Percentiles rank a stretch among this genome's conserved stretches.
phyloP scores from a whole-genome alignment of 2,329 filamentous ascomycete species.

The Leptosphaerulina australis region DNA sequence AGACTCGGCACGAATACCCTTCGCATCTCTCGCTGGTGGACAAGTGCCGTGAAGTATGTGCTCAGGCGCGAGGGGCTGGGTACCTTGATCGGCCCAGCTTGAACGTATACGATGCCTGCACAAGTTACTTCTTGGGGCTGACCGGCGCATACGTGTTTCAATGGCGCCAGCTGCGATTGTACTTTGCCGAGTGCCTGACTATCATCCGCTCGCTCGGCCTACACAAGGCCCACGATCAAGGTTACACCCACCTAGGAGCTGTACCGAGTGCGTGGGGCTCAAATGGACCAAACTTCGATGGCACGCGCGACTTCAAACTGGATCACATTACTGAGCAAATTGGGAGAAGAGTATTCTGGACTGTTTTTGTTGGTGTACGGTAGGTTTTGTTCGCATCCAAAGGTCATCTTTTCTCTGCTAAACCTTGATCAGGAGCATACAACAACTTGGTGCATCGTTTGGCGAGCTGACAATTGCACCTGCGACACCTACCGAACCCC shows the following conservation, averaged over 20 bases:
- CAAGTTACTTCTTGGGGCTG: conserved; percentile 76
- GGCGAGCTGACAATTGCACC: conserved; percentile 77
- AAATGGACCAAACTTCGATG: conserved; percentile 45
- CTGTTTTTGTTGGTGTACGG: conserved; percentile 75
- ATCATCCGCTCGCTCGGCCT: conserved; percentile 72
- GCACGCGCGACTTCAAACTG: conserved; percentile 44
- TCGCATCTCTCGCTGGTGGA: conserved; percentile 73
- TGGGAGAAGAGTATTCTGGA: conserved; percentile 75
- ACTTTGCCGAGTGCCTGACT: conserved; percentile 73
- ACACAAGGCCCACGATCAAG: conserved; percentile 60
- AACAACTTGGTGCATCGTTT: conserved; percentile 75
- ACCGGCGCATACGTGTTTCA: conserved; percentile 71
- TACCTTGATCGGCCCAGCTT: conserved; percentile 61
- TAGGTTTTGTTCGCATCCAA: conserved; percentile 57
- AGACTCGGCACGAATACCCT: conserved; percentile 69
- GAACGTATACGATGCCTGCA: conserved; percentile 68
- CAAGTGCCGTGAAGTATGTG: conserved; percentile 71
- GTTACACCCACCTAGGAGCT: conserved; percentile 47
- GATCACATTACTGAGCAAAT: conserved; percentile 60
- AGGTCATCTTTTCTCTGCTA: conserved; percentile 60
- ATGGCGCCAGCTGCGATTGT: conserved; percentile 70
- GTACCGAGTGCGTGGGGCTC: conserved; percentile 45
- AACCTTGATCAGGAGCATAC: conserved; percentile 65
- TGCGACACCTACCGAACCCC: conserved; percentile 74
- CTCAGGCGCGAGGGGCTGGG: conserved; percentile 67